Evolutionary conservation across 108 stramenopile species (phyloP), one percentile per base, ranked within the genome.

Genomic region (Skeletonema potamos): DNA sequence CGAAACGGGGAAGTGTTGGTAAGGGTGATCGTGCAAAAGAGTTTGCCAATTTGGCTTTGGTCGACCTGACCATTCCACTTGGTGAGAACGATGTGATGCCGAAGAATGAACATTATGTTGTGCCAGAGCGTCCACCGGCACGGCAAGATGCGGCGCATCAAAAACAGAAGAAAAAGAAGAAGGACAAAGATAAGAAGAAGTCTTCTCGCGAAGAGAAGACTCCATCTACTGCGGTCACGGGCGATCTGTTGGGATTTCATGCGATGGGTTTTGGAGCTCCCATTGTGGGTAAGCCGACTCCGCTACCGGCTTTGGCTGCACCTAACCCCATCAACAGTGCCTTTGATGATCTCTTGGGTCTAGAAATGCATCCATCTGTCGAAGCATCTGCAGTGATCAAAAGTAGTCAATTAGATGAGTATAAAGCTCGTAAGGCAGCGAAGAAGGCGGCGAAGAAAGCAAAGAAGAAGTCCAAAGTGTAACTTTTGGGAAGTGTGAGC

Each of bases 81-180:
- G 82, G 88, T 2, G 90, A 86, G 36, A 86, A 94, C 66, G 96
- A 97, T 58, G 89, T 93, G 34, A 89, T 95, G 80, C 92, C 91
- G 27, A 39, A 17, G 68, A 90, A 72, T 73, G 84, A 68, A 62
- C 92, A 92, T 73, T 86, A 82, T 36, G 81, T 84, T 27, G 90
- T 89, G 2, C 84, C 84, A 9, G 83, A 89, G 7, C 73, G 83
- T 9, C 73, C 65, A 3, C 22, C 30, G 4, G 62, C 27, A 22
- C 27, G 9, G 3, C 2, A 39, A 13, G 41, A 62, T 18, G 13
- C 55, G 5, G 48, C 34, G 3, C 27, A 56, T 22, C 62, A 58
- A 24, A 28, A 51, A 54, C 46, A 77, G 44, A 70, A 82, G 63
- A 68, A 72, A 62, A 86, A 90, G 70, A 85, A 87, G 71, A 81